phyloP scores from a whole-genome alignment of 257 asterid species.

The Phtheirospermum japonicum region DNA sequence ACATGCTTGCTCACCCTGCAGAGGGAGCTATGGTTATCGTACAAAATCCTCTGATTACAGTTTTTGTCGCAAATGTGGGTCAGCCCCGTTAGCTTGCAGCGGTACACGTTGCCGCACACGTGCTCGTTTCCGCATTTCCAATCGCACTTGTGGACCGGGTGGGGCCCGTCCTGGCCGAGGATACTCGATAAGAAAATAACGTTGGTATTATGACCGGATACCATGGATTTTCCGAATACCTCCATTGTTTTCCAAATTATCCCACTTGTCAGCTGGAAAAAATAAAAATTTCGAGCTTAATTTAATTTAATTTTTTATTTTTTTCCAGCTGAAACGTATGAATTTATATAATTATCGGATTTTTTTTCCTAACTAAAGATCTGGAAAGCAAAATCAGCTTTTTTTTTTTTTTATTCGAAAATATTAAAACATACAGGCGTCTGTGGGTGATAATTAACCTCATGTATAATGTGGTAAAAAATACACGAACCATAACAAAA shows the following conservation, averaged over 20 bases:
- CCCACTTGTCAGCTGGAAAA: no score
- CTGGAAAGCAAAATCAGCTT: background rate
- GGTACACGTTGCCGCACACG: conserved; percentile 87
- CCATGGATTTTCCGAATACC: conserved; percentile 91
- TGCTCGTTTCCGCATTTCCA: conserved; percentile 91
- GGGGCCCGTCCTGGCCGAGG: conserved; percentile 98
- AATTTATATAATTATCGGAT: no score
- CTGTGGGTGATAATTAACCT: background rate
- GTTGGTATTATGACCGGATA: conserved; percentile 72
- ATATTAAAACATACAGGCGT: background rate
- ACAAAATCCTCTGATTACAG: conserved; percentile 90
- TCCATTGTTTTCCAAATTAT: conserved; percentile 45
- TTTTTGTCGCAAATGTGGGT: conserved; percentile 97
- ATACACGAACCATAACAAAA: conserved; percentile 17
- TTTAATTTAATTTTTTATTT: no score
- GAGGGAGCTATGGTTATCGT: conserved; percentile 87
- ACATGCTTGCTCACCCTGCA: conserved; percentile 86
- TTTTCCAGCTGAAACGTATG: no score
- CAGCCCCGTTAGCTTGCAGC: conserved; percentile 89
- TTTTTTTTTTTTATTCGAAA: background rate
- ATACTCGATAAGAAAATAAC: conserved; percentile 89
- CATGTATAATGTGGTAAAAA: background rate
- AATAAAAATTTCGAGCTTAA: no score
- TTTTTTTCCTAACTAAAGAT: background rate
- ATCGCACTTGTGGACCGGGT: conserved; percentile 92